Percentiles rank a stretch among this genome's conserved stretches.
These are phyloP conservation scores for Fusarium phyllophilum DNA, from an alignment of 2,329 filamentous ascomycete species.

Conservation along the genomic window DNA sequence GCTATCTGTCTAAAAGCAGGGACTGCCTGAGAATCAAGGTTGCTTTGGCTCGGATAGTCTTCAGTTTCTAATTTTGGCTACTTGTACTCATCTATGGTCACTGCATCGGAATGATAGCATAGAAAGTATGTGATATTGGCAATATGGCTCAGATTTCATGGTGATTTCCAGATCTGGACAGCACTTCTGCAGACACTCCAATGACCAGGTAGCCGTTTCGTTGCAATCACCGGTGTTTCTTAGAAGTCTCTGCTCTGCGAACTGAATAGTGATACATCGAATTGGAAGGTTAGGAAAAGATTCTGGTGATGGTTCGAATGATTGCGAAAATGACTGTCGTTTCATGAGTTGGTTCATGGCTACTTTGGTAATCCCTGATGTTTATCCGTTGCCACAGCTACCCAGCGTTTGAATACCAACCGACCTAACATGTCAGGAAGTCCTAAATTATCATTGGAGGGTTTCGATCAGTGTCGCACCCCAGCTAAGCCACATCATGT, in stretches of 20 bases:
- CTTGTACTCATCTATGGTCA: neutral
- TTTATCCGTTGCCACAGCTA: neutral
- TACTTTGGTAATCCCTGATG: too few relatives aligned
- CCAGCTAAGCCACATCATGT: neutral
- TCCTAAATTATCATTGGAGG: neutral
- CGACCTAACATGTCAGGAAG: neutral
- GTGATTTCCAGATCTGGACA: neutral
- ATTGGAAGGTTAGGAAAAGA: accelerated
- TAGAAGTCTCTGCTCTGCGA: neutral
- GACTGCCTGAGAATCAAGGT: neutral
- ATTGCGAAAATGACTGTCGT: neutral
- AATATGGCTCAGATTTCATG: neutral
- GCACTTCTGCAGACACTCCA: neutral
- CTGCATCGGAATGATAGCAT: accelerated
- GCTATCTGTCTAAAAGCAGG: neutral
- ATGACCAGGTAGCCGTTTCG: neutral
- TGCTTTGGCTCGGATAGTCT: neutral
- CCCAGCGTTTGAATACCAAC: neutral
- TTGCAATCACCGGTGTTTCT: accelerated
- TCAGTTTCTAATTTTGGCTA: neutral
- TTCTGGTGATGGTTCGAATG: neutral
- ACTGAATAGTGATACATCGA: neutral
- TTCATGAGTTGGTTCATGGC: too few relatives aligned
- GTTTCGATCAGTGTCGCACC: neutral
- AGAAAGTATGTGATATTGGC: neutral